These are phyloP conservation scores for Penicillium sp. DNA, from an alignment of 2,329 filamentous ascomycete species.

Conservation along the genomic window DNA sequence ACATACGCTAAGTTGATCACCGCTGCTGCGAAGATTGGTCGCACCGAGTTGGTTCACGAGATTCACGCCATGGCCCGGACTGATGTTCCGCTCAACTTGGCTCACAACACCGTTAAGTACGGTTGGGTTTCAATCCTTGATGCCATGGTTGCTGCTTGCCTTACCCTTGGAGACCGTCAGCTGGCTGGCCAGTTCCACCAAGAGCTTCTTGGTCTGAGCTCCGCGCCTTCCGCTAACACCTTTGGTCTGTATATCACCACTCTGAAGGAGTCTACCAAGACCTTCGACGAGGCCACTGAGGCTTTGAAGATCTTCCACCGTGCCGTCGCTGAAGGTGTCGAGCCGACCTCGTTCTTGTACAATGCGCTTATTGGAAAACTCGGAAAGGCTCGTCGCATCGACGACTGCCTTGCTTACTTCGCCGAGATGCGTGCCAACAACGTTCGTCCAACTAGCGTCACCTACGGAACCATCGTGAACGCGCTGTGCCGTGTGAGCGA, in stretches of 20 bases:
- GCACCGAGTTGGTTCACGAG: constrained; percentile 78
- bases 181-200: constrained; percentile 85
- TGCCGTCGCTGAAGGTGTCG: constrained; percentile 88
- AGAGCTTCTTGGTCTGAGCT: constrained; percentile 85
- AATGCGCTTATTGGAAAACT: constrained; percentile 98
- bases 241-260: constrained; percentile 99
- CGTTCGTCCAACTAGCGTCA: constrained; percentile 94
- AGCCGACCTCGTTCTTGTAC: constrained; percentile 95
- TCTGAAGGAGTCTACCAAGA: constrained; percentile 93
- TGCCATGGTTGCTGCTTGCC: constrained; percentile 90
- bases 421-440: constrained; percentile 92
- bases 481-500: constrained; percentile 95
- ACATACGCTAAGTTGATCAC: constrained; percentile 95
- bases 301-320: constrained; percentile 97
- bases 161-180: constrained; percentile 76
- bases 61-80: constrained; percentile 84
- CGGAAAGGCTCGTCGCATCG: constrained; percentile 94
- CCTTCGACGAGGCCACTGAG: constrained; percentile 94
- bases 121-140: constrained; percentile 97
- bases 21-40: constrained; percentile 80
- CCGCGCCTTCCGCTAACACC: constrained; percentile 92
- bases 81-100: constrained; percentile 79
- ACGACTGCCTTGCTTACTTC: constrained; percentile 98
- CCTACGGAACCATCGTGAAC: constrained; percentile 97
- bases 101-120: constrained; percentile 85